Conservation (phyloP, 306 rosid species). For the Casuarina glauca region DNA sequence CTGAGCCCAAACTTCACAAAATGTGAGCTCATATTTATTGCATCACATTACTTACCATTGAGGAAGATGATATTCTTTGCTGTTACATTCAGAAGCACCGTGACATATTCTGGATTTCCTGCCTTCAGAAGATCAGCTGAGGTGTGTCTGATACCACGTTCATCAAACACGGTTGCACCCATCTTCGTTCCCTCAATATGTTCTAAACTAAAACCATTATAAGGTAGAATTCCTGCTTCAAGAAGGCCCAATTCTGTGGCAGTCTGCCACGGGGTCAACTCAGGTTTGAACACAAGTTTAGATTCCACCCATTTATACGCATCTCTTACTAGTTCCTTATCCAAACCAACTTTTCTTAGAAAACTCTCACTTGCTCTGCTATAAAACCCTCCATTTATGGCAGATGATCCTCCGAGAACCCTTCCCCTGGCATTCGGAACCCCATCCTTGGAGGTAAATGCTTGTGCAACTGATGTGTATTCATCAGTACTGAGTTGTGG, state of each 20-base stretch:
- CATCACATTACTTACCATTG: constrained; percentile 38
- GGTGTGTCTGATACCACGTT: no score
- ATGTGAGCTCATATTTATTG: background rate
- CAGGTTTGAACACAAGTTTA: constrained; percentile 52
- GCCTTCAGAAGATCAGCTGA: no score
- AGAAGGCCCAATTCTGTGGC: constrained; percentile 70
- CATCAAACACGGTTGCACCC: constrained; percentile 21
- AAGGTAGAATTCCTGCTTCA: constrained; percentile 65
- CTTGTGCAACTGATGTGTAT: constrained; percentile 28
- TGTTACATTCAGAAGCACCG: no score
- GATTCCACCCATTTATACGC: constrained; percentile 79
- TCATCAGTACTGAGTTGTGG: constrained; percentile 45
- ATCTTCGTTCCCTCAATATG: no score
- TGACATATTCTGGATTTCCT: no score
- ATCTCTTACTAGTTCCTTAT: constrained; percentile 43
- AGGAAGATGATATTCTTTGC: constrained; percentile 41
- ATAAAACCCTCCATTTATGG: constrained; percentile 27
- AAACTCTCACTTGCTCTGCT: constrained; percentile 70
- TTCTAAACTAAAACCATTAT: no score
- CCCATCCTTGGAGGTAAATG: no score
- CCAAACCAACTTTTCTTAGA: constrained; percentile 57
- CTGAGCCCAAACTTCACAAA: background rate
- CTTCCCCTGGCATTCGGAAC: no score
- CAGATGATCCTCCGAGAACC: no score
- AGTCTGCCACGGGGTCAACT: constrained; percentile 59